Evolutionary conservation across 2,329 filamentous ascomycete genomes (phyloP), one percentile per base, ranked within the genome.

Genomic region (Fonsecaea pugnacius): DNA sequence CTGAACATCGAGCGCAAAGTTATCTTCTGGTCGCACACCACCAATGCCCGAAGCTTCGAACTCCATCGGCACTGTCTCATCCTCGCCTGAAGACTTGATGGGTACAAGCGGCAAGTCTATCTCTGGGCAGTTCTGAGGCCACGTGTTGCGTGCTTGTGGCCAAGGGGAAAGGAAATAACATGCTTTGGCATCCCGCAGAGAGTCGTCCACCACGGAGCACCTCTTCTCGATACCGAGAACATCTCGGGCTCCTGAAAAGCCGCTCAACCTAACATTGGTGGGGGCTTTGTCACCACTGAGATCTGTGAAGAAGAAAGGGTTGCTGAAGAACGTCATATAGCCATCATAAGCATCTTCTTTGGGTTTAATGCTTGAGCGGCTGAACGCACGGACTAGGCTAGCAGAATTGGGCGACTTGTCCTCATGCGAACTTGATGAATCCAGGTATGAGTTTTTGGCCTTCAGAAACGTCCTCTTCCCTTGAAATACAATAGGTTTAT

Each of bases 311-410:
- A 95, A 96, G 0, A 85, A 86, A 1, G 89, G 89, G 30, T 89
- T 90, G 65, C 85, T 91, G 74, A 94, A 96, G 73, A 93, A 96
- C 18, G 94, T 92, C 69, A 96, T 89, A 1, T 90, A 87, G 8
- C 91, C 91, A 64, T 90, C 87, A 7, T 55, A 58, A 16, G 53
- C 16, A 12, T 87, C 63, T 14, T 46, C 55, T 36, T 81, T 71
- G 72, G 82, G 75, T 72, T 78, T 62, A 76, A 83, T 53, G 73
- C 80, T 68, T 73, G 84, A 68, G 79, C 85, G 71, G 79, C 79
- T 66, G 80, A 83, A 36, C 78, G 75, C 14, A 75, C 78, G 78
- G 79, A 83, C 55, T 16, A 79, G 72, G 51, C 73, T 80, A 1
- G 77, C 80, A 10, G 79, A 67, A 48, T 83, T 83, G 63, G 82